Percentiles rank a stretch among this genome's conserved stretches.
Conservation (phyloP, 139 green algal genomes). For the Pleodorina starrii region DNA sequence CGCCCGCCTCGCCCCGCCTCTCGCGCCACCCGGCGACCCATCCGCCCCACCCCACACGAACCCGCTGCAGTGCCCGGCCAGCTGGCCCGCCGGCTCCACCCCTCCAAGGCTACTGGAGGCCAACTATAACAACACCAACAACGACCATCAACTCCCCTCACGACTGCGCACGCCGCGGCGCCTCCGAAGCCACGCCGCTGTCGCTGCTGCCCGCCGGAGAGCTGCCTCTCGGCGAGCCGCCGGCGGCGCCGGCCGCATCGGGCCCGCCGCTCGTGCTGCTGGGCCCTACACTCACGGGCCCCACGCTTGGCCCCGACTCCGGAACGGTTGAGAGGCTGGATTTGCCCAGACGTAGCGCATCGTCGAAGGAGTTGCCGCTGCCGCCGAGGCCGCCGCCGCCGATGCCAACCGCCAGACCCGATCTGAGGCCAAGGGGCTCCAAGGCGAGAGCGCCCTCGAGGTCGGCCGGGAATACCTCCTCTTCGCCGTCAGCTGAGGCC, state of each 20-base stretch:
- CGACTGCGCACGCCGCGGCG: not conserved
- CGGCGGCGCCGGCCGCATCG: not conserved
- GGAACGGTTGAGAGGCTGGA: conserved; percentile 20
- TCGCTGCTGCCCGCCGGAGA: not conserved
- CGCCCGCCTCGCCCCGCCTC: no score
- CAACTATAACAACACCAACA: no score
- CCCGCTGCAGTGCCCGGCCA: no score
- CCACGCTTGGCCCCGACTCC: not conserved
- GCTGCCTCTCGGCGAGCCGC: not conserved
- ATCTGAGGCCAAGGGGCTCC: not conserved
- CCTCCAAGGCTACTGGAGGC: no score
- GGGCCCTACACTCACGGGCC: not conserved
- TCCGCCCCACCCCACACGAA: no score
- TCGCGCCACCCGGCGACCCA: no score
- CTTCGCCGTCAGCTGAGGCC: not conserved
- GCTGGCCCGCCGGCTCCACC: no score
- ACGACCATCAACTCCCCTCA: no score
- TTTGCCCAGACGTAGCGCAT: not conserved
- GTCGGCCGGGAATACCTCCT: not conserved
- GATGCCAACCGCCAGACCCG: not conserved
- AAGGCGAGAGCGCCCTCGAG: not conserved
- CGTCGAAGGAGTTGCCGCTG: not conserved
- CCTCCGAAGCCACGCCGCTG: not conserved
- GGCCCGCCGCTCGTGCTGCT: not conserved
- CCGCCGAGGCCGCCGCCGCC: not conserved